Base-by-base conservation (phyloP, 2,329 filamentous ascomycete species). In the Xylaria hypoxylon region DNA sequence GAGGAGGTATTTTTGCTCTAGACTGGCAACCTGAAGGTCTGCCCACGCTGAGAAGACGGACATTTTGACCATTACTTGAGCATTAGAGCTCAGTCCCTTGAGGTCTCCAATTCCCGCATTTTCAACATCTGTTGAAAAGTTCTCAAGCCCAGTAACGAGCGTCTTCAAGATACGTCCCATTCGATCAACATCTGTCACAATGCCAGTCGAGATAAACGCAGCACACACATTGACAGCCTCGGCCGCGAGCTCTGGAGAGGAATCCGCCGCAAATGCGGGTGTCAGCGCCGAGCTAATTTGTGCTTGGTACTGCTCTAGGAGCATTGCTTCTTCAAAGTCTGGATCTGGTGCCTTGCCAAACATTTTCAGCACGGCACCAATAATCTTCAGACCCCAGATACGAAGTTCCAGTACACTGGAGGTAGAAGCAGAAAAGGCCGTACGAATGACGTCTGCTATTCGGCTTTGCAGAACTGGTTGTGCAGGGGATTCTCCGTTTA, bases 161-260 rank as follows among this genome's bases (percentile, higher is more conserved):
- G 97, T 91, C 81, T 97, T 98, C 63, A 99, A 86, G 59, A 99
- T 99, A 63, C 96, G 91, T 24, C 96, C 96, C 96, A 99, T 99
- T n/a, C 96, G 89, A 72, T 99, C 96, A 8, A 98, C 89, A 78
- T 98, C 96, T 0, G 94, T 97, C 8, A 99, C 96, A 62, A 99
- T 98, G 15, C 96, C 96, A 0, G 95, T 97, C 0, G 95, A 92
- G 74, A 99, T 96, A 79, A 99, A 99, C 1, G 92, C 94, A n/a
- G 95, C 96, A 75, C 96, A 99, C 6, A 99, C 96, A 74, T 97
- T 97, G 70, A 99, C 93, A 17, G 96, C 96, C 77, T 97, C 95
- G 0, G 96, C 94, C 7, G 96, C 96, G 17, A 99, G 84, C 78
- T 99, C 96, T 0, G 96, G 94, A 0, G 95, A 97, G 0, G 96